A percentile compares a stretch with the other conserved stretches of the same genome.
phyloP scores from a whole-genome alignment of 139 green algal genomes.

The Chlorella sp. region DNA sequence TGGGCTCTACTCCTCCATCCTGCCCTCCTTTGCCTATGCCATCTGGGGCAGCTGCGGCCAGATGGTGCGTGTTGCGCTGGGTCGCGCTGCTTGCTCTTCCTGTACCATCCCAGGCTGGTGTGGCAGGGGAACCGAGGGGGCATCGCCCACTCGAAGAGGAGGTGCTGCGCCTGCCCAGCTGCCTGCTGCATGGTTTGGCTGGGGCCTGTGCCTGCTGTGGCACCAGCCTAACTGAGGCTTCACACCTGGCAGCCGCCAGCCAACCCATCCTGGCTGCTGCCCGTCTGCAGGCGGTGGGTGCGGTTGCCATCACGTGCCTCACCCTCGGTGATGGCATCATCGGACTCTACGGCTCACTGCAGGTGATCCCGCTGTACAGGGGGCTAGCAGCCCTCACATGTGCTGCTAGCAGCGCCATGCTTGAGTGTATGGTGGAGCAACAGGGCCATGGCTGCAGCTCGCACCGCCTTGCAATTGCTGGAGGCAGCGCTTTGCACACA shows the following conservation, averaged over 20 bases:
- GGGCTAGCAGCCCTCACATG: too few relatives aligned
- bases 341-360: not conserved
- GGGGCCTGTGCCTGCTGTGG: not conserved
- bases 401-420: too few relatives aligned
- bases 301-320: slow-evolving; percentile 4
- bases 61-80: not conserved
- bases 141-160: too few relatives aligned
- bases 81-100: too few relatives aligned
- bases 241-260: not conserved
- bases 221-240: not conserved
- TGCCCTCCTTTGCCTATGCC: not conserved
- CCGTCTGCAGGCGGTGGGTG: not conserved
- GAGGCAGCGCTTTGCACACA: too few relatives aligned
- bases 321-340: not conserved
- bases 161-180: not conserved
- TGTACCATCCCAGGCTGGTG: not conserved
- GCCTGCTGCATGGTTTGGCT: not conserved
- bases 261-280: not conserved
- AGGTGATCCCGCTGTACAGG: too few relatives aligned
- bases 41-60: not conserved
- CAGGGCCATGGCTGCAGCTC: too few relatives aligned
- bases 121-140: not conserved
- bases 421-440: too few relatives aligned
- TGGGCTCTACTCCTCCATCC: not conserved
- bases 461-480: too few relatives aligned